Evolutionary conservation across 176 grass and related monocot genomes (phyloP), one percentile per base, ranked within the genome.

Genomic region (Aegilops umbellulata): DNA sequence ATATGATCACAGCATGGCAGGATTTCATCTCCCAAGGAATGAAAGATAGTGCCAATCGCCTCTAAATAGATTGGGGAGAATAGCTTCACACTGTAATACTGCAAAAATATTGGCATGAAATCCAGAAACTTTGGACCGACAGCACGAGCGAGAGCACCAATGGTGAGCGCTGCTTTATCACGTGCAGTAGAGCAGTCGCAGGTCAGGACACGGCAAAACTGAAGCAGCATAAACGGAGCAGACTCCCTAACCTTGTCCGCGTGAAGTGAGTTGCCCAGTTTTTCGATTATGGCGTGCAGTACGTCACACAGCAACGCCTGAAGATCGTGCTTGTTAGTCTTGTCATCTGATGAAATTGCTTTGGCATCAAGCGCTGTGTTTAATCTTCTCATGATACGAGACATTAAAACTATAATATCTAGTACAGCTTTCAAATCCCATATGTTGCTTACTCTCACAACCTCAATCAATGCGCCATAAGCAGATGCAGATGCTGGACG

Each of bases 111-210:
- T 17, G 86, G 74, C 92, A 97, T 97, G 81, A 91, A 91, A 75
- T 92, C 92, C 24, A 64, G 86, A 81, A 97, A 97, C 85, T 94
- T 90, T 80, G 79, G 76, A 72, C 95, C 90, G 62, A 89, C 92
- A 39, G 87, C 86, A 93, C 92, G 92, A 22, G 92, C 90, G 79
- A 97, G 95, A 60, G 95, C 92, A 71, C 95, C 95, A 36, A 94
- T 87, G 51, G 92, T 92, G 77, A 94, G 91, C 95, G 94, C 92
- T 66, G 95, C 95, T 94, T 97, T 92, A 81, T 97, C 95, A 84
- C 92, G 95, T 13, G 94, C 92, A 69, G 95, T 92, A 49, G 84
- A 88, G 58, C 90, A 94, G 84, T 84, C 90, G 82, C 88, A 97
- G 57, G 84, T 88, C 82, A 97, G 92, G 24, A 97, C 90, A 87